Conservation (phyloP, 2,329 filamentous ascomycete genomes). For the Pseudovirgaria hyperparasitica region DNA sequence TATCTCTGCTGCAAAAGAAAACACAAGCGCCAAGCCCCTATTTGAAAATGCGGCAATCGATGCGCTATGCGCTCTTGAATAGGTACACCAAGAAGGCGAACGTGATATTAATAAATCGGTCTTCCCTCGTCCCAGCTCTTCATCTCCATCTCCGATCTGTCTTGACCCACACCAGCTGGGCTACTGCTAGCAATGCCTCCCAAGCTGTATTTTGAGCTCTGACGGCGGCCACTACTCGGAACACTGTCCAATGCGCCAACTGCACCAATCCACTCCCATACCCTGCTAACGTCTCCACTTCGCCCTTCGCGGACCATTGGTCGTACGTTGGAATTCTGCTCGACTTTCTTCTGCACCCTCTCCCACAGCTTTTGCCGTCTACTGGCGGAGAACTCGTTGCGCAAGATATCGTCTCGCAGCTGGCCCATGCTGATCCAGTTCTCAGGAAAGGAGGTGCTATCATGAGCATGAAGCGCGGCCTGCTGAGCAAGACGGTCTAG, state of each 20-base stretch:
- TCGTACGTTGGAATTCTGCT: constrained; percentile 86
- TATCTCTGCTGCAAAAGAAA: no score
- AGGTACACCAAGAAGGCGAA: no score
- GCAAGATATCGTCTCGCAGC: constrained; percentile 78
- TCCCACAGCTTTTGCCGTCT: constrained; percentile 76
- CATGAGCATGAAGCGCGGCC: constrained; percentile 61
- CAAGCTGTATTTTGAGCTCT: constrained; percentile 19
- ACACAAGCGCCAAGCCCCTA: no score
- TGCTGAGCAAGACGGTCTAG: constrained; percentile 73
- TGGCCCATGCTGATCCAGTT: constrained; percentile 79
- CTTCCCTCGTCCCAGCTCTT: constrained; percentile 35
- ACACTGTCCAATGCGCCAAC: constrained; percentile 35
- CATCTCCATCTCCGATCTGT: constrained; percentile 16
- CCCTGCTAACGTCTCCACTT: constrained; percentile 42
- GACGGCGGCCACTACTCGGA: constrained; percentile 15
- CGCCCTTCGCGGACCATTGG: constrained; percentile 55
- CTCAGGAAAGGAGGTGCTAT: constrained; percentile 52
- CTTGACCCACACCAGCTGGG: constrained; percentile 12
- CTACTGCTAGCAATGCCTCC: constrained; percentile 17
- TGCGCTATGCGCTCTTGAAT: no score
- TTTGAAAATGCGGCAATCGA: no score
- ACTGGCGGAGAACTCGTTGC: constrained; percentile 63
- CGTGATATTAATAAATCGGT: constrained; percentile 31
- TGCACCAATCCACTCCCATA: constrained; percentile 59
- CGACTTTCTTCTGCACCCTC: constrained; percentile 70